Evolutionary conservation across 176 grass and related monocot genomes (phyloP), one percentile per base, ranked within the genome.

Genomic region (Pharus latifolius): DNA sequence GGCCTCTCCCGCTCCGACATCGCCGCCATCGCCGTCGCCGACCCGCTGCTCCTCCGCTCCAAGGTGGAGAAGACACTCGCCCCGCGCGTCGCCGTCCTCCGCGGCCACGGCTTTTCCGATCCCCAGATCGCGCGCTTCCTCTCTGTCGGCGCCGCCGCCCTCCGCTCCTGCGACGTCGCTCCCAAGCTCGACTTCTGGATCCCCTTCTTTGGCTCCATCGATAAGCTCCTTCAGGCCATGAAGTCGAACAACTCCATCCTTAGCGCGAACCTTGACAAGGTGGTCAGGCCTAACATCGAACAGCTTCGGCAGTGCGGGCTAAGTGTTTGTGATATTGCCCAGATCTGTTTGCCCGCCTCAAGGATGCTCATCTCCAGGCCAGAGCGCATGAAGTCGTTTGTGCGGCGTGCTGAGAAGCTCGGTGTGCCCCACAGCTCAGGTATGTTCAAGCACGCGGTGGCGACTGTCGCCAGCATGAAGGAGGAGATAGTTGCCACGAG

Each of bases 1-100:
- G 74, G 80, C 37, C 52, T 88, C 20, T 47, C 79, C 19, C 22
- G 65, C 53, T 24, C 27, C 2, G 69, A 77, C 54, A 70, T 88
- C 46, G 70, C 69, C 37, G 10, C 33, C 25, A 19, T 72, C 14
- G 52, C 83, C 18, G 31, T 49, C 26, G 49, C 47, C 10, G 31
- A 61, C 31, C 86, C 74, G 9, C 2, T 17, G 24, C 13, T 82
- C 46, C 60, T 78, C 28, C 20, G 44, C 28, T 27, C 9, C n/a
- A 20, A 0, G 9, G 67, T 30, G 7, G 59, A 60, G 31, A 22
- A 28, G 4, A 67, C 19, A 20, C 63, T 78, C 38, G 60, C 51
- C 7, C 79, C 69, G 6, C 56, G 48, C 18, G 17, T 67, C 62
- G 35, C 49, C 48, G 61, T 50, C 6, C 60, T 83, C 23, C 78